Evolutionary conservation across 1,139 yeast genomes (phyloP).

Genomic region (Diutina scorzettiae): DNA sequence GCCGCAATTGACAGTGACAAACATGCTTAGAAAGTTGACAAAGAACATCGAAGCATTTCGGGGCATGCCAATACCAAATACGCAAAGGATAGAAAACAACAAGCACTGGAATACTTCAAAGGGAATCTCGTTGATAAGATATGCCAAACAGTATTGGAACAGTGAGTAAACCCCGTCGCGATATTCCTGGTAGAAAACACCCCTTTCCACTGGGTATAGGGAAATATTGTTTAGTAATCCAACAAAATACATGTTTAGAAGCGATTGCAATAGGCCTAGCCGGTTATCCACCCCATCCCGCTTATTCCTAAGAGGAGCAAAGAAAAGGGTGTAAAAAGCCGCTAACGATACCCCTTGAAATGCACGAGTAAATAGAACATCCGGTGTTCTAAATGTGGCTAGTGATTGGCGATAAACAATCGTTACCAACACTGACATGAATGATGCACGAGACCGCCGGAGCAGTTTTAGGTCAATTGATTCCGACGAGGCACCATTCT

Average conservation of each 20-base stretch:
- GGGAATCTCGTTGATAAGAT: constrained; percentile 61
- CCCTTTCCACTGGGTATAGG: constrained; percentile 61
- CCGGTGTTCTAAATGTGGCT: constrained; percentile 39
- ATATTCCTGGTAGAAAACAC: constrained; percentile 69
- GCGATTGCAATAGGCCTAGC: constrained; percentile 66
- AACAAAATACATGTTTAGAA: constrained; percentile 59
- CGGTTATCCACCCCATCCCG: constrained; percentile 52
- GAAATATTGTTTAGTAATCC: constrained; percentile 74
- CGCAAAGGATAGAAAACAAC: constrained; percentile 48
- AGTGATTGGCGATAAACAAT: background rate
- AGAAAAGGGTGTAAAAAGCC: constrained; percentile 53
- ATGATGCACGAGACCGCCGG: background rate
- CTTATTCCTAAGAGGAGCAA: constrained; percentile 52
- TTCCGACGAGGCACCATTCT: background rate
- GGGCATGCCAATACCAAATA: constrained; percentile 67
- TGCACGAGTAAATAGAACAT: constrained; percentile 53
- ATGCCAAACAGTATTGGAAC: constrained; percentile 51
- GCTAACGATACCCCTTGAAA: constrained; percentile 58
- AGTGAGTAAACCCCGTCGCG: constrained; percentile 64
- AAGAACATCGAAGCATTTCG: constrained; percentile 57
- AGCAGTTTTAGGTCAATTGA: background rate
- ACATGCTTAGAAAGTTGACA: constrained; percentile 43
- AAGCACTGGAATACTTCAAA: constrained; percentile 52
- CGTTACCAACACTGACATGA: background rate
- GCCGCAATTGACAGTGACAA: constrained; percentile 57